phyloP scores from a whole-genome alignment of 192 early-diverging fungal genomes.

The Backusella tarrabulga region DNA sequence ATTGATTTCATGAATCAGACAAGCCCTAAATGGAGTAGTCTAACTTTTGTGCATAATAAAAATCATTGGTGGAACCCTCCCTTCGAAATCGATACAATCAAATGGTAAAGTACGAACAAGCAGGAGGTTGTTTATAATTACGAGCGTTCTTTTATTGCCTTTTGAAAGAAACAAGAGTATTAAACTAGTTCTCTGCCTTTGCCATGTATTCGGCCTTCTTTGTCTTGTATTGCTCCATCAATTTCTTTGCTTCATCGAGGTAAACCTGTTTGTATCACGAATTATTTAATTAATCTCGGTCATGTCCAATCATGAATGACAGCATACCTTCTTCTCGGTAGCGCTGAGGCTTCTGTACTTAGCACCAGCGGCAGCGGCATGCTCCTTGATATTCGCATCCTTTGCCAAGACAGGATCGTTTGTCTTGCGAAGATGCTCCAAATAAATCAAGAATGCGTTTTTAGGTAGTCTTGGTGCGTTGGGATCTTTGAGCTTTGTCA shows the following conservation, averaged over 20 bases:
- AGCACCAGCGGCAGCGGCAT: not conserved
- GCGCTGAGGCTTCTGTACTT: not conserved
- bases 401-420: not conserved
- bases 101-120: not conserved
- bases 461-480: conserved; percentile 24
- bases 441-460: conserved; percentile 28
- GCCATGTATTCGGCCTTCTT: not conserved
- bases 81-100: not conserved
- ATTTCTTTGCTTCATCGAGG: not conserved
- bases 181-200: not conserved
- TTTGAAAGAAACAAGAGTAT: no score
- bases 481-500: conserved; percentile 29
- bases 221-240: not conserved
- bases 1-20: no score
- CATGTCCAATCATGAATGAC: not conserved
- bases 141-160: no score
- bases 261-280: not conserved
- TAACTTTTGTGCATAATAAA: no score
- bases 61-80: no score
- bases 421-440: conserved; percentile 15
- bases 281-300: not conserved
- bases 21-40: no score
- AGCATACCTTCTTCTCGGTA: conserved; percentile 12
- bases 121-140: no score
- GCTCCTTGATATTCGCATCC: not conserved